A percentile compares a stretch with the other conserved stretches of the same genome.
These are phyloP conservation scores for Lasiodiplodia gonubiensis DNA, from an alignment of 2,329 filamentous ascomycete species.

Conservation along the genomic window DNA sequence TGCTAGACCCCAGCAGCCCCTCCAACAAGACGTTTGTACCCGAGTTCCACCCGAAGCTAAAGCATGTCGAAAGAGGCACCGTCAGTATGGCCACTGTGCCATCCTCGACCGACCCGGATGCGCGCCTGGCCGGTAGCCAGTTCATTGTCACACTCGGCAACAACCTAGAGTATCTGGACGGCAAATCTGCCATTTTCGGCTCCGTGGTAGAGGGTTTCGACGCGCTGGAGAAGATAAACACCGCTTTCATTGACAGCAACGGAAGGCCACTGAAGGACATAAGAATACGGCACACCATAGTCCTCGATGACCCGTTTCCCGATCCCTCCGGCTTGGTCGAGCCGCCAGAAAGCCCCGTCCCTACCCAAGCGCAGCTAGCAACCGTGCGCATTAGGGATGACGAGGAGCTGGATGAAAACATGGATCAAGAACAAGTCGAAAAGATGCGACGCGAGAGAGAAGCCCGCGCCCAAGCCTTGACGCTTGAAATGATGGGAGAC, in stretches of 20 bases:
- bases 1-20: slow-evolving; percentile 66
- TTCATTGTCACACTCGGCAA: slow-evolving; percentile 93
- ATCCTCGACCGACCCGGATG: slow-evolving; percentile 75
- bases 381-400: slow-evolving; percentile 93
- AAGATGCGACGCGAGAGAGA: slow-evolving; percentile 84
- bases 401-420: slow-evolving; percentile 77
- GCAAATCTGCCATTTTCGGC: slow-evolving; percentile 92
- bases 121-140: slow-evolving; percentile 83
- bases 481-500: slow-evolving; percentile 96
- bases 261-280: slow-evolving; percentile 93
- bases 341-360: slow-evolving; percentile 78
- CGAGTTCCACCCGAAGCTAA: slow-evolving; percentile 84
- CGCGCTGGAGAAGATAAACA: slow-evolving; percentile 89
- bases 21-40: slow-evolving; percentile 79
- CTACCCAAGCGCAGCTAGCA: slow-evolving; percentile 82
- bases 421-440: slow-evolving; percentile 81
- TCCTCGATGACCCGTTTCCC: slow-evolving; percentile 89
- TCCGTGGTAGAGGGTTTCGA: slow-evolving; percentile 97
- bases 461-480: slow-evolving; percentile 90
- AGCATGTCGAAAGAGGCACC: slow-evolving; percentile 86
- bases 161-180: slow-evolving; percentile 87
- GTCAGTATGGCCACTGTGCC: slow-evolving; percentile 97
- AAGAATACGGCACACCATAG: slow-evolving; percentile 87
- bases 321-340: slow-evolving; percentile 79
- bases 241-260: slow-evolving; percentile 82